These are phyloP conservation scores for Pholiota conissans DNA, from an alignment of 768 basidiomycete genomes.

Conservation along the genomic window DNA sequence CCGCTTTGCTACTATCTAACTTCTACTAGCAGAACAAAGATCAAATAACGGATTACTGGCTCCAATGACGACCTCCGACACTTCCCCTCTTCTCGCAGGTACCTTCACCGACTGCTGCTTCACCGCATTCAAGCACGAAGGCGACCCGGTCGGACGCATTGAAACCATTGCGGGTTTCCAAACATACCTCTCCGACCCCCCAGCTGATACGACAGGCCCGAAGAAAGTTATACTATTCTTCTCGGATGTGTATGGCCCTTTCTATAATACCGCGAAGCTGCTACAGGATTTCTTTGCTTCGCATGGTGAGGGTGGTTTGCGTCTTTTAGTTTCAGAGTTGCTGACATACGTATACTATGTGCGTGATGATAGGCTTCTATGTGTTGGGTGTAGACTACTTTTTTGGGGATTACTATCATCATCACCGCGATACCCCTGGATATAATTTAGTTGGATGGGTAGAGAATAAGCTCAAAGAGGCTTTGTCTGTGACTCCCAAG, in stretches of 20 bases:
- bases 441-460: neutral
- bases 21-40: too few species aligned
- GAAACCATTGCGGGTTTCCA: constrained; percentile 41
- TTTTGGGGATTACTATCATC: constrained; percentile 51
- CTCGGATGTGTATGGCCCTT: constrained; percentile 59
- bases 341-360: too few species aligned
- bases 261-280: constrained; percentile 57
- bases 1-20: neutral
- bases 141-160: constrained; percentile 43
- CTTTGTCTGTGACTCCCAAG: constrained; percentile 17
- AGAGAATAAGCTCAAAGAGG: constrained; percentile 14
- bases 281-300: constrained; percentile 66
- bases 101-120: constrained; percentile 55
- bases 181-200: constrained; percentile 57
- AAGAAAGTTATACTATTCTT: constrained; percentile 58
- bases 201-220: constrained; percentile 32
- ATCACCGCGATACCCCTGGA: constrained; percentile 30
- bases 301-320: constrained; percentile 39
- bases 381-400: constrained; percentile 65
- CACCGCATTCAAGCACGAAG: constrained; percentile 50
- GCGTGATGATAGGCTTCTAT: constrained; percentile 54
- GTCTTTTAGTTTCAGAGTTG: neutral
- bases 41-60: too few species aligned
- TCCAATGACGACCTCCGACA: constrained; percentile 10
- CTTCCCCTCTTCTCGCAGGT: constrained; percentile 37